These are phyloP conservation scores for Wickerhamomyces silvicola DNA, from an alignment of 805 yeast genomes.

Conservation along the genomic window DNA sequence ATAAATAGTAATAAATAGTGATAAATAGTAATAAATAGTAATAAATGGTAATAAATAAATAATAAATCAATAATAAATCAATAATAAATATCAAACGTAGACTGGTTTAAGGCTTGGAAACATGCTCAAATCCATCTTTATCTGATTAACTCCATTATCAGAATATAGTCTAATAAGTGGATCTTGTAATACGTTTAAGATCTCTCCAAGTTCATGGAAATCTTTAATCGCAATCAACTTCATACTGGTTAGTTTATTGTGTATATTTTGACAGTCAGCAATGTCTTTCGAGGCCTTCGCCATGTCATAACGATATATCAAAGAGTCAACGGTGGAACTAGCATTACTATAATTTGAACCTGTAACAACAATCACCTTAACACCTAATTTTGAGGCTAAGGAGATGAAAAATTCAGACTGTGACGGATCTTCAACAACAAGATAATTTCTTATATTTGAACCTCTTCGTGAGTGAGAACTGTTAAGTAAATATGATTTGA, in stretches of 20 bases:
- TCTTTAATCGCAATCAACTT: conserved; percentile 7
- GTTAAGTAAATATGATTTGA: conserved; percentile 9
- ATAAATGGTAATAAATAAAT: no score
- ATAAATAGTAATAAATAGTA: no score
- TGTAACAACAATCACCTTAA: conserved; percentile 16
- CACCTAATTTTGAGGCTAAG: conserved; percentile 12
- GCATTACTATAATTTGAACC: conserved; percentile 9
- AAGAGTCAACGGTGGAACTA: conserved; percentile 13
- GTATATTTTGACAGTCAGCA: conserved; percentile 7
- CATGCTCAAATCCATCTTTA: no score
- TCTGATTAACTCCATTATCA: no score
- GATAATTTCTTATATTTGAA: conserved; percentile 10
- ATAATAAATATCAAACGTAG: no score
- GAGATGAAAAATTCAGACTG: conserved; percentile 17
- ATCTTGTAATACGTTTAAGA: conserved; percentile 8
- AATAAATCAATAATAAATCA: no score
- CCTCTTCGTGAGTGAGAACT: conserved; percentile 5
- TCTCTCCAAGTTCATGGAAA: conserved; percentile 6
- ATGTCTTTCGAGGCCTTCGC: conserved; percentile 7
- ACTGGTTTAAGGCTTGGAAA: no score
- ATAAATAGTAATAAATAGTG: no score
- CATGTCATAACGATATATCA: conserved; percentile 6
- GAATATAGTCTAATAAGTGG: conserved; percentile 6
- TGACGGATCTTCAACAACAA: conserved; percentile 16
- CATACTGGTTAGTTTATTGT: conserved; percentile 1